phyloP scores from a whole-genome alignment of 2,329 filamentous ascomycete species.

The Talaromyces sp. region DNA sequence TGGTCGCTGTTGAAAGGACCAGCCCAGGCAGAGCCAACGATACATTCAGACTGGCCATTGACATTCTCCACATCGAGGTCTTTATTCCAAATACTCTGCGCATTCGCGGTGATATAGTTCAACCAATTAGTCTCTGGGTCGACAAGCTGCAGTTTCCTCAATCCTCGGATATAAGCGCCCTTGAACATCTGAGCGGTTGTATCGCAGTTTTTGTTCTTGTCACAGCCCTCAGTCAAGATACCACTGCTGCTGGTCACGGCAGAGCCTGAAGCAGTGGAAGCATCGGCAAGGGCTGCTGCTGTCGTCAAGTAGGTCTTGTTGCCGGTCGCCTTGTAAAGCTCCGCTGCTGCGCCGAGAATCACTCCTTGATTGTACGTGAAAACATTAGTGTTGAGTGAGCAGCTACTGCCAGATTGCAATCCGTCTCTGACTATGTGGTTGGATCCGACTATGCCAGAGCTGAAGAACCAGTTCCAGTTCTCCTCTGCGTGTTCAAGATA shows the following conservation, averaged over 20 bases:
- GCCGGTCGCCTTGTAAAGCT: slow-evolving; percentile 12
- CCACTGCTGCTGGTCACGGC: slow-evolving; percentile 28
- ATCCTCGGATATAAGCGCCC: slow-evolving; percentile 59
- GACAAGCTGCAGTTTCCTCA: slow-evolving; percentile 51
- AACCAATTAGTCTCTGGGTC: slow-evolving; percentile 46
- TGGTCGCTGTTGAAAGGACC: slow-evolving; percentile 10
- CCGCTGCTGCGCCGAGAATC: slow-evolving; percentile 13
- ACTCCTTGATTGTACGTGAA: slow-evolving; percentile 15
- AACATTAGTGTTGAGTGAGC: neutral
- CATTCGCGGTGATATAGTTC: slow-evolving; percentile 54
- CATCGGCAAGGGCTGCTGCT: slow-evolving; percentile 45
- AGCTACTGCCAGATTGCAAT: slow-evolving; percentile 3
- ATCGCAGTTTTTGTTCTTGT: slow-evolving; percentile 39
- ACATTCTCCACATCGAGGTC: slow-evolving; percentile 28
- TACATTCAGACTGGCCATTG: slow-evolving; percentile 5
- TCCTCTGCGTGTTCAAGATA: slow-evolving; percentile 6
- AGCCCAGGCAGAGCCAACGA: slow-evolving; percentile 14
- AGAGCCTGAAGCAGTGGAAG: slow-evolving; percentile 38
- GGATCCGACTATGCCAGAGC: slow-evolving; percentile 6
- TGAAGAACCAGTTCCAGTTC: slow-evolving; percentile 13
- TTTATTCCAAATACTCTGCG: slow-evolving; percentile 59
- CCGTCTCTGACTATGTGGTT: slow-evolving; percentile 11
- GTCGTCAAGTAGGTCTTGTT: slow-evolving; percentile 29
- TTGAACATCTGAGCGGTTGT: slow-evolving; percentile 58
- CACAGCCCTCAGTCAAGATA: slow-evolving; percentile 49